phyloP scores from a whole-genome alignment of 768 basidiomycete species.

The Phanerochaete sordida region DNA sequence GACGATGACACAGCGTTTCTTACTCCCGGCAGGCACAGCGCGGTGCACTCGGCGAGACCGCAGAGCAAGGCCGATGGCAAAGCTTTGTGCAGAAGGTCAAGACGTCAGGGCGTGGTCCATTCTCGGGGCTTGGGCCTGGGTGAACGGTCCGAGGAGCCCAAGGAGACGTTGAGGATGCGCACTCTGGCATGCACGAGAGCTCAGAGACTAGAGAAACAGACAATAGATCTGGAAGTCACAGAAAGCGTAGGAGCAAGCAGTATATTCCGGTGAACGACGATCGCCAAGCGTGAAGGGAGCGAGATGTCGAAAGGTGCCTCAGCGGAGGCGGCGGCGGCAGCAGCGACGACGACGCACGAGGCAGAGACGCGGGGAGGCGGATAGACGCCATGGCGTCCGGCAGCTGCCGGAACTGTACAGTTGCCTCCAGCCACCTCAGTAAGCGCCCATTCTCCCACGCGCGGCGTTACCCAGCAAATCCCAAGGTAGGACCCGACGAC shows the following conservation, averaged over 20 bases:
- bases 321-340: neutral
- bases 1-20: neutral
- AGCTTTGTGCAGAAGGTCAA: neutral
- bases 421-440: neutral
- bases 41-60: neutral
- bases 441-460: conserved; percentile 1
- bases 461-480: conserved; percentile 1
- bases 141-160: no score
- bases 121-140: no score
- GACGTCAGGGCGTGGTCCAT: neutral
- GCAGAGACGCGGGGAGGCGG: neutral
- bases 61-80: neutral
- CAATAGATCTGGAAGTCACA: neutral
- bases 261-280: neutral
- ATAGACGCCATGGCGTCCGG: neutral
- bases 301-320: neutral
- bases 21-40: neutral
- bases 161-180: no score
- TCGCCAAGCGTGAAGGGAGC: neutral
- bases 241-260: neutral
- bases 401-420: conserved; percentile 3
- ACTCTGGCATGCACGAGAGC: no score
- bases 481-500: conserved; percentile 17
- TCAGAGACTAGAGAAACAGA: no score
- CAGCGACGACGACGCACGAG: neutral